Base-by-base conservation (phyloP, 2,329 filamentous ascomycete species). In the Orbilia javanica region DNA sequence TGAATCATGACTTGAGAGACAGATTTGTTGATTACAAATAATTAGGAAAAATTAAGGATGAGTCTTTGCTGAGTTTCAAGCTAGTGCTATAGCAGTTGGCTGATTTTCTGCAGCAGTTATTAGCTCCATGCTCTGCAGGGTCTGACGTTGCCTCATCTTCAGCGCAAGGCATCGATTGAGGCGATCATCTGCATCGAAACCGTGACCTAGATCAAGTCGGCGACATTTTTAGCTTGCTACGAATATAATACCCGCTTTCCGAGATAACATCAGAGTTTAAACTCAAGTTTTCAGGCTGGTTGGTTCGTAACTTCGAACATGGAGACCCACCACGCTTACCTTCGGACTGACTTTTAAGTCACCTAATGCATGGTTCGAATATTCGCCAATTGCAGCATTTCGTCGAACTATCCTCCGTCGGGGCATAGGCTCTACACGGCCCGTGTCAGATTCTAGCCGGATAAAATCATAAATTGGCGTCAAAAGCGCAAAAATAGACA, bases 171-270 rank as follows among this genome's bases (percentile, higher is more conserved):
- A 42, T 60, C 34, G 8, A 20, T 44, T 44, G 34, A 60, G 34
- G 55, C 55, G 55, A 60, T 60, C 55, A 42, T 60, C 25, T 60
- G 34, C 55, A 27, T 60, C 5, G 55, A 27, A 15, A 60, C 13
- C 11, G 13, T 22, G 34, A 42, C 34, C 27, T 34, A 2, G 25
- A 25, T 60, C 6, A 18, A 60, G 31, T 60, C 55, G 55, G 55
- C 55, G 55, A 60, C 27, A 44, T 20, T 42, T 20, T 13, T n/a
- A 15, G 7, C n/a, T 15, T 3, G n/a, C 5, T 13, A 8, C 36
- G 4, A 15, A n/a, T n/a, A n/a, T n/a, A n/a, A n/a, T n/a, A n/a
- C n/a, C 36, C 13, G 36, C 3, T 15, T 13, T 13, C 36, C 36
- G 36, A 39, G 36, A 39, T 39, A 39, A 39, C 36, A 11, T 15